Evolutionary conservation across 2,329 filamentous ascomycete genomes (phyloP), one percentile per base, ranked within the genome.

Genomic region (Colletotrichum gigasporum): DNA sequence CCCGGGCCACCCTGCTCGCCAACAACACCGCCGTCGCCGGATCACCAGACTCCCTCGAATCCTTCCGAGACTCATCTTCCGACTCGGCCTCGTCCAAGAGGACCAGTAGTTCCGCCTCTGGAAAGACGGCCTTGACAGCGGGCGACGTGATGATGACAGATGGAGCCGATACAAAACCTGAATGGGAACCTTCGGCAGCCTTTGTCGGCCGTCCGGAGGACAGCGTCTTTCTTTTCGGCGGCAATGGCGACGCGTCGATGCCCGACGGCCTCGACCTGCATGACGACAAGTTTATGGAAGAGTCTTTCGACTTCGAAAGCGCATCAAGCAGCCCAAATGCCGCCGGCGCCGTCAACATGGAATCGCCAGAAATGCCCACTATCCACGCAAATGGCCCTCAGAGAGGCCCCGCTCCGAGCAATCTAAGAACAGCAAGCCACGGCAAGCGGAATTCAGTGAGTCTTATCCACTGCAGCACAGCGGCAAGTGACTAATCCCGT

Each of bases 231-330:
- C 71, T 73, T 28, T 78, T 77, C 59, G 76, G 72, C 20, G 69
- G 69, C 26, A 71, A 71, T 26, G 65, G 63, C 16, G 67, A 70
- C 22, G 66, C 73, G 42, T 67, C 73, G 16, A 54, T 67, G 48
- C 67, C 74, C 50, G 74, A 76, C 52, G 69, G 62, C 34, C 76
- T 78, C 58, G 63, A 67, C 28, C 71, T 75, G n/a, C 68, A 74
- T 16, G 74, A 75, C 59, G 82, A 83, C 63, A 78, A 78, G 68
- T 79, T 79, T 53, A 81, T 84, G 78, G 78, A 83, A 54, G 76
- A 78, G 45, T 76, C 80, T 48, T 87, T 88, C 68, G 84, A 87
- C 67, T 89, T 90, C 70, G 83, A 85, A 14, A 87, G 85, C 69
- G 83, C 83, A 8, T 83, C 85, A 2, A 87, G 82, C 68, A 90